Percentiles rank a stretch among this genome's conserved stretches.
Evolutionary conservation across 1,139 yeast genomes (phyloP).

Genomic region (Saccharomyces hybrid): DNA sequence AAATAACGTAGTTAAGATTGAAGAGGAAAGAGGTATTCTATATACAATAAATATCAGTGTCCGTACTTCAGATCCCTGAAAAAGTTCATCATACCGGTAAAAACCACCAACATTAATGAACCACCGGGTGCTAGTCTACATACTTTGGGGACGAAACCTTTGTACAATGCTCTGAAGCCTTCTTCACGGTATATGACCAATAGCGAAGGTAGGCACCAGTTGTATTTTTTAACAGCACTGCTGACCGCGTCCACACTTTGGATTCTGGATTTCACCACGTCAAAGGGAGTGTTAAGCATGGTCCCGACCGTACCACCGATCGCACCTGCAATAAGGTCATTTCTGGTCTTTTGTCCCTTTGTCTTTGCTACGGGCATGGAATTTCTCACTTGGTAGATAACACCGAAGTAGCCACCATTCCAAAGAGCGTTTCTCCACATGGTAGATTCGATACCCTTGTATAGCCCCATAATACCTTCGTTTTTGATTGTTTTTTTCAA

Average conservation of each 20-base stretch:
- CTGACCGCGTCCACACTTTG: conserved; percentile 50
- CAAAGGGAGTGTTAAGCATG: conserved; percentile 88
- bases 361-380: conserved; percentile 72
- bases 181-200: conserved; percentile 76
- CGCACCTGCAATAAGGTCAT: conserved; percentile 86
- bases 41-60: neutral
- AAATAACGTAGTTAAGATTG: neutral
- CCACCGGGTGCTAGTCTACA: conserved; percentile 98
- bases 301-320: conserved; percentile 98
- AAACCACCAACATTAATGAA: conserved; percentile 92
- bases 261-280: conserved; percentile 94
- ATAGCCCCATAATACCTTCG: conserved; percentile 78
- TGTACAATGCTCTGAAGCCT: conserved; percentile 80
- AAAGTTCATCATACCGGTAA: conserved; percentile 90
- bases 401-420: conserved; percentile 98
- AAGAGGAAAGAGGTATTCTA: neutral
- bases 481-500: conserved; percentile 58
- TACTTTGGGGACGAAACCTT: conserved; percentile 95
- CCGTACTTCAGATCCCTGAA: conserved; percentile 44
- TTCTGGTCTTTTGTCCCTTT: conserved; percentile 63
- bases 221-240: conserved; percentile 66
- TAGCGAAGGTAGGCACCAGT: conserved; percentile 85
- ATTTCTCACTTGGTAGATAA: conserved; percentile 77
- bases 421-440: conserved; percentile 94
- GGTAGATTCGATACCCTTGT: conserved; percentile 94